Evolutionary conservation across 805 yeast genomes (phyloP), one percentile per base, ranked within the genome.

Genomic region (Barnettozyma californica): DNA sequence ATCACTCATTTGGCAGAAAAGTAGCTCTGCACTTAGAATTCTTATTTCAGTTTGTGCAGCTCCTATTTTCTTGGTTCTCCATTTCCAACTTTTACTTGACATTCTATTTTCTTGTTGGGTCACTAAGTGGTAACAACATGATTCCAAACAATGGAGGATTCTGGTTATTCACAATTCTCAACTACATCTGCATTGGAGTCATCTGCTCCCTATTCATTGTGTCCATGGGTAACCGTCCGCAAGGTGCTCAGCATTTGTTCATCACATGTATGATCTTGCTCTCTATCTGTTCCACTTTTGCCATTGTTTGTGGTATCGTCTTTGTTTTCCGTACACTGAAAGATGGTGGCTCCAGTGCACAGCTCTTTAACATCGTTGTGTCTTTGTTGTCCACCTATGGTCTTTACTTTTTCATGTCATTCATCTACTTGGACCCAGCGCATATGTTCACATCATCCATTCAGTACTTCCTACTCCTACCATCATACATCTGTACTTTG

Each of bases 201-300:
- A 74, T 94, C 57, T 83, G 94, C 11, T 80, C 95, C n/a, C 83
- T 90, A 67, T 87, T 94, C 61, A 84, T 94, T 55, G 86, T 91
- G 34, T 90, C 97, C 0, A 86, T 94, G 78, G 99, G 99, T 54
- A 94, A 94, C 63, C 78, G 98, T 60, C 99, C 99, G 2, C 98
- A 94, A 59, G 99, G 99, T 31, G 92, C 97, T 0, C 83, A 83
- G 49, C 82, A 78, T 45, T 67, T 92, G 44, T 94, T 90, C 68
- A 74, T 87, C 59, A 68, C 76, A 0, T 76, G 91, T 31, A 87
- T 94, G 68, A 70, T 83, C 2, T 67, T 89, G 38, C 68, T 94
- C 52, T 84, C 92, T 0, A 52, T 87, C 26, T 87, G 96, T 63
- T 90, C 96, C 0, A 67, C 81, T 1, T 94, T 88, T 66, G 86